Evolutionary conservation across 768 basidiomycete genomes (phyloP), one percentile per base, ranked within the genome.

Genomic region (Lanmaoa pseudosensibilis): DNA sequence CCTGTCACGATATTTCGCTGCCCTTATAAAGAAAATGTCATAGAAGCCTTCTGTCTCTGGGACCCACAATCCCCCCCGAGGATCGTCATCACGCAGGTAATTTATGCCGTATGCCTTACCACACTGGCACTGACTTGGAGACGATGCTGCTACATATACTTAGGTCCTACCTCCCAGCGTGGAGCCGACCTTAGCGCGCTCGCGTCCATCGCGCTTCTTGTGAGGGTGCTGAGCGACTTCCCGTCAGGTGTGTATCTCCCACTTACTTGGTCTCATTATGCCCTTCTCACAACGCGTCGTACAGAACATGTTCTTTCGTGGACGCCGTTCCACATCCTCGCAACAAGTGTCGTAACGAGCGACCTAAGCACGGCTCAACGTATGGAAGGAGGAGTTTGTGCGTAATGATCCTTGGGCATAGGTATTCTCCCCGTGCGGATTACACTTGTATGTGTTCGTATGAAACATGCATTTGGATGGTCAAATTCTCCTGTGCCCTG

Each of bases 131-230:
- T 65, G 46, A 65, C 57, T 50, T 45, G 50, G 51, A 37, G 55
- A 32, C 52, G 43, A 55, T 38, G 37, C 45, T 33, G 18, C 56
- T 47, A 45, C 37, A 34, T 52, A 39, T 54, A 27, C 27, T 6
- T 30, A 73, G 71, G 67, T 62, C 67, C 61, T 71, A 33, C 75
- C 77, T 78, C 59, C 69, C 75, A 75, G 70, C 73, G 70, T 67
- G 64, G 68, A 75, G 75, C 76, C 78, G 74, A 74, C 75, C 77
- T 75, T 71, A 75, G 75, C 78, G 75, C 79, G 75, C 71, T 80
- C 78, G 84, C 81, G 71, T 83, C 81, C 83, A 86, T 86, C 86
- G 84, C 85, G 86, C 83, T 86, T 87, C 78, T 79, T 79, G 76
- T 78, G 74, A 75, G 81, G 83, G 72, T 82, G 83, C 72, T 71